Conservation (phyloP, 768 basidiomycete genomes). For the Plicaturopsis crispa region DNA sequence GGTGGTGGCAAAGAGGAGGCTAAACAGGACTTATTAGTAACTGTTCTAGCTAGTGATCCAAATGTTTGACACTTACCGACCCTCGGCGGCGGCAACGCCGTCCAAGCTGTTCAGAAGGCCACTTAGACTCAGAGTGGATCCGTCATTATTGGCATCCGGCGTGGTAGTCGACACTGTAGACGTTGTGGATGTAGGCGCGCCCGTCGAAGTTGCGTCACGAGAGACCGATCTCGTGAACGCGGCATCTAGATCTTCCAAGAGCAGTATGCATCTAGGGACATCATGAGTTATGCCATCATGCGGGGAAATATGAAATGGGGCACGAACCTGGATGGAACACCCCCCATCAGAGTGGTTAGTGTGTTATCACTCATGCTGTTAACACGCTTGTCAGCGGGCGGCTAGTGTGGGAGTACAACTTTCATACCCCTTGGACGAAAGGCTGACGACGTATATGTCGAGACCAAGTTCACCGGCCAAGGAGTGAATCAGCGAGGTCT, state of each 20-base stretch:
- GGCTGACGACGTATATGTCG: conserved; percentile 86
- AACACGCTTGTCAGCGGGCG: conserved; percentile 9
- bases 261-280: conserved; percentile 77
- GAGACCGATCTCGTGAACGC: conserved; percentile 84
- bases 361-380: conserved; percentile 86
- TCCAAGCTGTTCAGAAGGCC: conserved; percentile 82
- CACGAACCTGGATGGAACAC: conserved; percentile 70
- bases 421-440: conserved; percentile 78
- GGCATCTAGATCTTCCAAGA: conserved; percentile 91
- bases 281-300: conserved; percentile 5
- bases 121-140: conserved; percentile 79
- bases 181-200: conserved; percentile 44
- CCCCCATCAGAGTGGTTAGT: conserved; percentile 79
- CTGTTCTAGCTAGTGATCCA: conserved; percentile 1
- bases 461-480: conserved; percentile 79
- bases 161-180: conserved; percentile 23
- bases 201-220: conserved; percentile 76
- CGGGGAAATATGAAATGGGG: conserved; percentile 1
- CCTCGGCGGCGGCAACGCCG: conserved; percentile 80
- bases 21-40: conserved; percentile 18
- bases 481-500: conserved; percentile 82
- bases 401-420: conserved; percentile 7
- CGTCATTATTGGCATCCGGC: conserved; percentile 46
- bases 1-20: conserved; percentile 84
- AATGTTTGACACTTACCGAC: conserved; percentile 48